Evolutionary conservation across 2,329 filamentous ascomycete genomes (phyloP), one percentile per base, ranked within the genome.

Genomic region (Pseudogymnoascus sp.): DNA sequence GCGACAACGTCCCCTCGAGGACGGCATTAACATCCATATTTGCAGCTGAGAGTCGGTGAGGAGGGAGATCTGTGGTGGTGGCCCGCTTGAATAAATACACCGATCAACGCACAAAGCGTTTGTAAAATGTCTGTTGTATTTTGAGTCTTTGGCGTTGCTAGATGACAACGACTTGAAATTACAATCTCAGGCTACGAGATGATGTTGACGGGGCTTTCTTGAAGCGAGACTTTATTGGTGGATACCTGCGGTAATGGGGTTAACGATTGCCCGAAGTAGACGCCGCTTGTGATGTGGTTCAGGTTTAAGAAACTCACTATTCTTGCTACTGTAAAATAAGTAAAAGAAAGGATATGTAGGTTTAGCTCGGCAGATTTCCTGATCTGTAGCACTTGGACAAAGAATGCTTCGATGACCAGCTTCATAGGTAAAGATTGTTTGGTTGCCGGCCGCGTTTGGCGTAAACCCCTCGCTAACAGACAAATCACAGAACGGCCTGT

Each of bases 21-120:
- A 99, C 93, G 81, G 92, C 89, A 82, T 93, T 96, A 82, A 97
- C 95, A 81, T 97, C 91, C 89, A 95, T 92, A 81, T 81, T 84
- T 78, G 82, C 68, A 67, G 65, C 60, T 69, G 48, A 66, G 33
- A 39, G 31, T 59, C 35, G 33, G 38, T 59, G 58, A 35, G 58
- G 38, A 59, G 38, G 38, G 38, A 59, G 58, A n/a, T 59, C 27
- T 38, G 58, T 15, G 35, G 17, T 59, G 33, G 38, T 59, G 38
- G 58, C 33, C 58, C 21, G 58, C 33, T 41, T 59, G 35, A 55
- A 41, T 59, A 59, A 59, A 59, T 59, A 41, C 58, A 41, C 58
- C 33, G 58, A 41, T 59, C 58, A 59, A 59, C 58, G 58, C 58
- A 59, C 58, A 59, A 59, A 39, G 58, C 58, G 58, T 38, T 59